phyloP scores from a whole-genome alignment of 192 early-diverging fungal species.

The Kickxella alabastrina region DNA sequence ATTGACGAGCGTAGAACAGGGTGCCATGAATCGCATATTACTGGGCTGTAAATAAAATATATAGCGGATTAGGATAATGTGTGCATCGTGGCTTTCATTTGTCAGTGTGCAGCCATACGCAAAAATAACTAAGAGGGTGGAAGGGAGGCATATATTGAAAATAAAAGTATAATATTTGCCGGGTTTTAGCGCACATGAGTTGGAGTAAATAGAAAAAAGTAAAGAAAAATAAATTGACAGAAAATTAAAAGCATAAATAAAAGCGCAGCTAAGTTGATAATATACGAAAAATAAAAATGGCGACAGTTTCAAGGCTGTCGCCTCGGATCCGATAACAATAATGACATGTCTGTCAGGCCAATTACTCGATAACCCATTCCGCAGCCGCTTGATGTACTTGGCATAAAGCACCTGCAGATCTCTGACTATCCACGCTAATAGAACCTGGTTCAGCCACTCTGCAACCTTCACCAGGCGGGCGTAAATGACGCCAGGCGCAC shows the following conservation, averaged over 20 bases:
- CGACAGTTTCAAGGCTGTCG: not conserved
- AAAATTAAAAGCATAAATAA: slow-evolving; percentile 1
- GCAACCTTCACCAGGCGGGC: slow-evolving; percentile 43
- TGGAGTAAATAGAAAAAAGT: not conserved
- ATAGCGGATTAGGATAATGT: too few relatives aligned
- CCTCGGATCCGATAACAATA: not conserved
- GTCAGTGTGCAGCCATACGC: too few relatives aligned
- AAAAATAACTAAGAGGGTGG: too few relatives aligned
- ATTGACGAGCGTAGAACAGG: too few relatives aligned
- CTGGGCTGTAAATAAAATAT: too few relatives aligned
- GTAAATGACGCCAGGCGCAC: slow-evolving; percentile 46
- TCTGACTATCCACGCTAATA: slow-evolving; percentile 50
- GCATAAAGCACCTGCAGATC: slow-evolving; percentile 51
- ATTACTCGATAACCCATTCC: slow-evolving; percentile 50
- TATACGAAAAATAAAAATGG: not conserved
- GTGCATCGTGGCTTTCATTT: too few relatives aligned
- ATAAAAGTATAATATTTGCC: not conserved
- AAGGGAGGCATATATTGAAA: too few relatives aligned
- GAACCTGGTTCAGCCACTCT: slow-evolving; percentile 50
- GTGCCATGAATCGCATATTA: too few relatives aligned
- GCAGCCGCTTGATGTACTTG: slow-evolving; percentile 52
- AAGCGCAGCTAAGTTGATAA: not conserved
- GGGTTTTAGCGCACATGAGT: too few relatives aligned
- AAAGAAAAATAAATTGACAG: not conserved
- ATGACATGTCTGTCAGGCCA: not conserved